A percentile compares a stretch with the other conserved stretches of the same genome.
Evolutionary conservation across 2,329 filamentous ascomycete genomes (phyloP).

Genomic region (Coniochaeta sp.): DNA sequence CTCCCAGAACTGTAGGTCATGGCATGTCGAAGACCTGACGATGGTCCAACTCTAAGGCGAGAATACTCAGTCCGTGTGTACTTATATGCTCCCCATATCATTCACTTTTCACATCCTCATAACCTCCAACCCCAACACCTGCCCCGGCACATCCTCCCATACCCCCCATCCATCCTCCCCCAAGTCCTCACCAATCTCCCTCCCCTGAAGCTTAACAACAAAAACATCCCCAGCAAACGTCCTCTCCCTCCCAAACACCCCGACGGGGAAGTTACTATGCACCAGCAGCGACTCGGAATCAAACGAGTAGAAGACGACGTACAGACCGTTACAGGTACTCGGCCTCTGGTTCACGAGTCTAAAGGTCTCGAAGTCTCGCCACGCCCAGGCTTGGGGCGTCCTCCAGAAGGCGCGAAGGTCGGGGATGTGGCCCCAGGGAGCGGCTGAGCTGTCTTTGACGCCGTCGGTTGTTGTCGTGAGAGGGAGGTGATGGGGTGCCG

Average conservation of each 20-base stretch:
- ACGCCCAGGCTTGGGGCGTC: constrained; percentile 1
- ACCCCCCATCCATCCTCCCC: not conserved
- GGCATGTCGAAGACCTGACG: too few relatives aligned
- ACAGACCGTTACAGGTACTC: constrained; percentile 1
- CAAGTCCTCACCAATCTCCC: not conserved
- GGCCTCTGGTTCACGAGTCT: constrained; percentile 4
- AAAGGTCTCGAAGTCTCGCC: constrained; percentile 7
- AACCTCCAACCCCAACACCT: too few relatives aligned
- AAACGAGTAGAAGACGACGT: constrained; percentile 5
- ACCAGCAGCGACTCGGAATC: constrained; percentile 4
- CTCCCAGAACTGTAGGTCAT: too few relatives aligned
- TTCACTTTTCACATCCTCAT: too few relatives aligned
- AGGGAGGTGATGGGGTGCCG: not conserved
- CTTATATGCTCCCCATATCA: too few relatives aligned
- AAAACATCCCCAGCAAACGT: constrained; percentile 5
- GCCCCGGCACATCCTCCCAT: not conserved
- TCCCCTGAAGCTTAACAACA: constrained; percentile 3
- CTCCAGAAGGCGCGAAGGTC: constrained; percentile 4
- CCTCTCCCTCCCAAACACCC: not conserved
- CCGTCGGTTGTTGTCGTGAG: not conserved
- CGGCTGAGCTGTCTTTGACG: not conserved
- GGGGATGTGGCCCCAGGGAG: not conserved
- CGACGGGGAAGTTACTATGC: constrained; percentile 2
- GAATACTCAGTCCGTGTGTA: too few relatives aligned
- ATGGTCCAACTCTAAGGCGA: too few relatives aligned